These are phyloP conservation scores for Pestalotiopsis sp. DNA, from an alignment of 2,329 filamentous ascomycete genomes.

Conservation along the genomic window DNA sequence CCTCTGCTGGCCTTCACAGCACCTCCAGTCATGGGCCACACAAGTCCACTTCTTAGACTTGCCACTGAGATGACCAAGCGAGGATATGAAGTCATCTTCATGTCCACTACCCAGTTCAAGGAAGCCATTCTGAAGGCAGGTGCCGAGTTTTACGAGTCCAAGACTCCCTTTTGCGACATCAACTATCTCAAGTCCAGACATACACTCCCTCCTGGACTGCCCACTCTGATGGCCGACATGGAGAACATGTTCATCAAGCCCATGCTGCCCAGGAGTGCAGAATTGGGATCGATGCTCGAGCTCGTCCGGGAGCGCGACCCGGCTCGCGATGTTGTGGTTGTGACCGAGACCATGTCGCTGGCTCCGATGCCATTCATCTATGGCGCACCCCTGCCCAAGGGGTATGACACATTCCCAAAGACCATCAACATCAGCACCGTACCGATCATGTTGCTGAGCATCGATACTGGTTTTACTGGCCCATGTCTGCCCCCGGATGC, in stretches of 20 bases:
- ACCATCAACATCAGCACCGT: conserved; percentile 35
- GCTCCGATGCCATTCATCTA: conserved; percentile 31
- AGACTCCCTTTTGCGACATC: conserved; percentile 6
- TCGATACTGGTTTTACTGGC: conserved; percentile 33
- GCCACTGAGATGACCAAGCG: conserved; percentile 28
- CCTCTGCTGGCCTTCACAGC: conserved; percentile 22
- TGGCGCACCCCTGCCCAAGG: conserved; percentile 27
- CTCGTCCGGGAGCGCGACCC: conserved; percentile 27
- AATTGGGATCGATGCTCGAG: conserved; percentile 18
- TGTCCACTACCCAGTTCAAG: conserved; percentile 18
- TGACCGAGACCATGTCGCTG: conserved; percentile 33
- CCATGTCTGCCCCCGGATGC: conserved; percentile 32
- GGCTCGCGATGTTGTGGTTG: conserved; percentile 31
- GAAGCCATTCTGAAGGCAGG: conserved; percentile 21
- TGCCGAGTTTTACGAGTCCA: conserved; percentile 26
- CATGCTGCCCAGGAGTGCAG: conserved; percentile 1
- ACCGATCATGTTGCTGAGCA: conserved; percentile 31
- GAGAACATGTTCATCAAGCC: conserved; percentile 29
- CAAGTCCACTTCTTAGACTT: conserved; percentile 25
- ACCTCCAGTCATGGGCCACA: conserved; percentile 23
- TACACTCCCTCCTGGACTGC: conserved; percentile 8
- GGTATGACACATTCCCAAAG: conserved; percentile 22
- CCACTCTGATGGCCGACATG: conserved; percentile 25
- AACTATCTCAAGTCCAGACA: conserved; percentile 8
- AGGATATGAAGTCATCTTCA: conserved; percentile 21